Evolutionary conservation across 176 grass and related monocot genomes (phyloP).

Genomic region (Saccharum officinarum): DNA sequence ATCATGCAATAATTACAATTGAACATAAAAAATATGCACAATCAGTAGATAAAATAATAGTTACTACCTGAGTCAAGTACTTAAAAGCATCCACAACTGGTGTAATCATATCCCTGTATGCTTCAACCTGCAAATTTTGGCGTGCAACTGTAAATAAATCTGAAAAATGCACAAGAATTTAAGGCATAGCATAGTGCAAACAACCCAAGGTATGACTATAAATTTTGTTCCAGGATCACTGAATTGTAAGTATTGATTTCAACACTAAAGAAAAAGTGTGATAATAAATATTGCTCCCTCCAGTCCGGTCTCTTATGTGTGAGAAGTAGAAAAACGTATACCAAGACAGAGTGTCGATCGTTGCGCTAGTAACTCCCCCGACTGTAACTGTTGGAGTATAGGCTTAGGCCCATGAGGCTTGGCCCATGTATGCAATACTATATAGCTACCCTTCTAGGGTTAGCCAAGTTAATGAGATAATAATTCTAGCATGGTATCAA

Average conservation of each 20-base stretch:
- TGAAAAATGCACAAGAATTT: neutral
- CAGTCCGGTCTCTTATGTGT: neutral
- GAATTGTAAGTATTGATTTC: neutral
- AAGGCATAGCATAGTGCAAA: slow-evolving; percentile 22
- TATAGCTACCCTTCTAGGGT: too few relatives aligned
- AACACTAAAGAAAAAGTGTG: neutral
- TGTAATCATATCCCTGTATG: slow-evolving; percentile 98
- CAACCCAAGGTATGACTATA: neutral
- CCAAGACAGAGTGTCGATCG: neutral
- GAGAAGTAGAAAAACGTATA: neutral
- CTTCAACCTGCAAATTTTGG: slow-evolving; percentile 80
- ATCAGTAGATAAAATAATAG: slow-evolving; percentile 24
- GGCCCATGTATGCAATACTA: too few relatives aligned
- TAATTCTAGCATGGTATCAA: too few relatives aligned
- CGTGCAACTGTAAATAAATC: slow-evolving; percentile 16
- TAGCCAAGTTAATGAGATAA: too few relatives aligned
- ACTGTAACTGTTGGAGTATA: neutral
- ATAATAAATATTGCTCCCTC: neutral
- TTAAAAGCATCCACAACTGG: slow-evolving; percentile 99
- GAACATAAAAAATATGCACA: slow-evolving; percentile 15
- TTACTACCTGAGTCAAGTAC: slow-evolving; percentile 95
- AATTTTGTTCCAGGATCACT: neutral
- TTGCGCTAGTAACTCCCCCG: neutral
- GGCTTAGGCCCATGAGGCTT: too few relatives aligned
- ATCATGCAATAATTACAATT: neutral